A percentile compares a stretch with the other conserved stretches of the same genome.
phyloP scores from a whole-genome alignment of 1,139 yeast genomes.

The Debaryomyces subglobosus region DNA sequence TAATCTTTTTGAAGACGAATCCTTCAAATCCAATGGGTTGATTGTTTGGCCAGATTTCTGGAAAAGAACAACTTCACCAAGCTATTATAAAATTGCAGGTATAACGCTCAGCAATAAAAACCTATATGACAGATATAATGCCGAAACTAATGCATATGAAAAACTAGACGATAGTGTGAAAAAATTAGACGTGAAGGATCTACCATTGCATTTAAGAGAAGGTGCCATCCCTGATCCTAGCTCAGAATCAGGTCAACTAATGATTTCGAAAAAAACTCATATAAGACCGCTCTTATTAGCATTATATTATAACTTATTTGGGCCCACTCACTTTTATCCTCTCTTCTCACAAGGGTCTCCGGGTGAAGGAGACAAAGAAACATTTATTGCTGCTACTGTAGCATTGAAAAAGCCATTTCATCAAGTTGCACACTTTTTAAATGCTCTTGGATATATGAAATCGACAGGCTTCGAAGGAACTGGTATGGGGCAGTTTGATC shows the following conservation, averaged over 20 bases:
- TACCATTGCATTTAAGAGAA: slow-evolving; percentile 67
- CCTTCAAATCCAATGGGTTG: slow-evolving; percentile 36
- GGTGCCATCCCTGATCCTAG: slow-evolving; percentile 82
- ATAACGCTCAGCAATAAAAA: slow-evolving; percentile 26
- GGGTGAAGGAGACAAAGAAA: slow-evolving; percentile 93
- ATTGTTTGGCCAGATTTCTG: slow-evolving; percentile 54
- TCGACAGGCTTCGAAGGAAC: slow-evolving; percentile 54
- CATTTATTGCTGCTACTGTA: slow-evolving; percentile 78
- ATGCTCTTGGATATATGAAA: slow-evolving; percentile 57
- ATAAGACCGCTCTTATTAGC: slow-evolving; percentile 66
- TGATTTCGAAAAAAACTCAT: slow-evolving; percentile 69
- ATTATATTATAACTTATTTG: slow-evolving; percentile 76
- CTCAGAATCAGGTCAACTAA: slow-evolving; percentile 81
- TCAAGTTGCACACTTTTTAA: slow-evolving; percentile 63
- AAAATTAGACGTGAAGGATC: slow-evolving; percentile 20
- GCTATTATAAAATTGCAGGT: slow-evolving; percentile 43
- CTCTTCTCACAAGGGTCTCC: slow-evolving; percentile 80
- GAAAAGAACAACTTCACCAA: slow-evolving; percentile 49
- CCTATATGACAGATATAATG: slow-evolving; percentile 37
- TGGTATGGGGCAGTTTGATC: slow-evolving; percentile 77
- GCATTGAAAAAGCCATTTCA: slow-evolving; percentile 63
- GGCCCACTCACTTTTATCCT: slow-evolving; percentile 82
- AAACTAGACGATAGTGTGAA: slow-evolving; percentile 15
- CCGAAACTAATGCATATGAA: slow-evolving; percentile 27
- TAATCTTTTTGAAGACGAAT: slow-evolving; percentile 32